phyloP scores from a whole-genome alignment of 2,329 filamentous ascomycete species.

The Colletotrichum spinosum region DNA sequence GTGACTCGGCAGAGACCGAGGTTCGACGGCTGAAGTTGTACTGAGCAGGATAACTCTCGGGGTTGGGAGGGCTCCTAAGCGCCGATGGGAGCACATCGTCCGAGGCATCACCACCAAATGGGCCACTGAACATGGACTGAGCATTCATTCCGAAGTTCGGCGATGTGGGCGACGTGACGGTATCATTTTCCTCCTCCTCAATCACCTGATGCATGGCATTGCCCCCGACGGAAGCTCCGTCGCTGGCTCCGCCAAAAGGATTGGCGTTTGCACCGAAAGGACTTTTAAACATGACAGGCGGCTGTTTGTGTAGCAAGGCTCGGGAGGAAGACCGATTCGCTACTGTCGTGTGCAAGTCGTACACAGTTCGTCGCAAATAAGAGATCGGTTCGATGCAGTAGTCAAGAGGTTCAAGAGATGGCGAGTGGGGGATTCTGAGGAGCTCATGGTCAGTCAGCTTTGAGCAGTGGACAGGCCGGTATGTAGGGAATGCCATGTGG shows the following conservation, averaged over 20 bases:
- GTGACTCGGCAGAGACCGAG: slow-evolving; percentile 95
- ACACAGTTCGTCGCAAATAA: slow-evolving; percentile 8
- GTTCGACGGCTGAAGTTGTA: slow-evolving; percentile 95
- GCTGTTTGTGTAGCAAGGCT: slow-evolving; percentile 49
- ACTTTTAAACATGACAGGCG: slow-evolving; percentile 85
- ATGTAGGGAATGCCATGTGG: slow-evolving; percentile 14
- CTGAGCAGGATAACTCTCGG: slow-evolving; percentile 85
- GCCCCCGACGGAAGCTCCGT: slow-evolving; percentile 45
- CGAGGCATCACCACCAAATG: slow-evolving; percentile 63
- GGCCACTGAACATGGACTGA: slow-evolving; percentile 59
- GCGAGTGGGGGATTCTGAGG: slow-evolving; percentile 69
- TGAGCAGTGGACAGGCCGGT: slow-evolving; percentile 51
- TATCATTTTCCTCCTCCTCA: slow-evolving; percentile 87
- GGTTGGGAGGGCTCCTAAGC: slow-evolving; percentile 62
- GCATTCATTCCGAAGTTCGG: slow-evolving; percentile 63
- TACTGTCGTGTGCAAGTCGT: too few species aligned
- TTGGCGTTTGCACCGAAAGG: slow-evolving; percentile 76
- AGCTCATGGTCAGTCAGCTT: slow-evolving; percentile 64
- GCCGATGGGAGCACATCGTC: slow-evolving; percentile 58
- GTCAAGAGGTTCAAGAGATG: slow-evolving; percentile 74
- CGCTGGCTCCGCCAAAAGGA: slow-evolving; percentile 73
- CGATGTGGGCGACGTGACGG: slow-evolving; percentile 79
- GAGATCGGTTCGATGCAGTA: slow-evolving; percentile 78
- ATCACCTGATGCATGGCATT: slow-evolving; percentile 68
- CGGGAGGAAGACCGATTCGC: slow-evolving; percentile 4